Evolutionary conservation across 257 asterid genomes (phyloP), one percentile per base, ranked within the genome.

Genomic region (Solanum piurae): DNA sequence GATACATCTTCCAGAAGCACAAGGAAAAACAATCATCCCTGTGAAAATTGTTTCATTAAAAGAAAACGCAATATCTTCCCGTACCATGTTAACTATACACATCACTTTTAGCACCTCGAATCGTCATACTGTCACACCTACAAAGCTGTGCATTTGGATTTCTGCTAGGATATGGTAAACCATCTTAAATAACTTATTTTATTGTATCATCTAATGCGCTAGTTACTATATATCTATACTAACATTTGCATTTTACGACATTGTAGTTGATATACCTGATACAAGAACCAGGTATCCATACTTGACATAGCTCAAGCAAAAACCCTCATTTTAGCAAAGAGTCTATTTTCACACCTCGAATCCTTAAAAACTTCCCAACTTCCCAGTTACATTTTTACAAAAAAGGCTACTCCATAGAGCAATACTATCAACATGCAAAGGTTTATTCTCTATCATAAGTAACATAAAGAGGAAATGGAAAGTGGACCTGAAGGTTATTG

Each of bases 401-500:
- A 38, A 44, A n/a, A 79, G 8, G 60, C 62, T n/a, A 13, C 18
- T 13, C 12, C 14, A 25, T 12, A 42, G n/a, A 79, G 9, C 40
- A 27, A 79, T 21, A 9, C 49, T 37, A 37, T 25, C 82, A n/a
- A 21, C 33, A 74, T 37, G 83, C 52, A 37, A 37, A 37, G 52
- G 33, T 74, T 36, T 37, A 36, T 74, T 23, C 40, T 44, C 85
- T 16, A 44, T 6, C 18, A 74, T 0, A 18, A 66, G 77, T 42
- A 25, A 69, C 46, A 84, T 20, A 25, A 11, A 68, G 2, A 58
- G 25, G 33, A 75, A 42, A 36, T 10, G 37, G n/a, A 60, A 85
- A 16, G 13, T 40, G 16, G 20, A 91, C 93, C 93, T 91, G 93
- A 40, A 91, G 93, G n/a, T 90, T 90, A 33, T 85, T 36, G 36